These are phyloP conservation scores for Pleurotus giganteus DNA, from an alignment of 768 basidiomycete genomes.

Conservation along the genomic window DNA sequence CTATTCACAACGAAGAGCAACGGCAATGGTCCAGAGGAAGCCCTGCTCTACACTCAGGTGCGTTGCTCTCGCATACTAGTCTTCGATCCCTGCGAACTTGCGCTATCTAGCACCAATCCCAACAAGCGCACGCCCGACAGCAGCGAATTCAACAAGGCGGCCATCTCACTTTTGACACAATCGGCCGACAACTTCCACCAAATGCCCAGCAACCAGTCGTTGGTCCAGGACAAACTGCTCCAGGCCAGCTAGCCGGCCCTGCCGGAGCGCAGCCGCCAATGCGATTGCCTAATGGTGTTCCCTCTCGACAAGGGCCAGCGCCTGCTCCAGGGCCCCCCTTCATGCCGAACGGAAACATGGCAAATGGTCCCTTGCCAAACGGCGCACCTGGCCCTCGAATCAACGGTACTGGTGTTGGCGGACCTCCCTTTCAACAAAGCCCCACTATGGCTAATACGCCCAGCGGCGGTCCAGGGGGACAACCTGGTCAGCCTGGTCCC, in stretches of 20 bases:
- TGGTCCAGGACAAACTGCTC: slow-evolving; percentile 11
- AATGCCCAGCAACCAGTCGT: slow-evolving; percentile 17
- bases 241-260: slow-evolving; percentile 1
- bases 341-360: not conserved
- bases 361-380: not conserved
- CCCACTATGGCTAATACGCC: slow-evolving; percentile 8
- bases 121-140: slow-evolving; percentile 14
- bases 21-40: slow-evolving; percentile 64
- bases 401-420: not conserved
- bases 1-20: slow-evolving; percentile 80
- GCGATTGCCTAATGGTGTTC: slow-evolving; percentile 1
- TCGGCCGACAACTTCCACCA: slow-evolving; percentile 14
- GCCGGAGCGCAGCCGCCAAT: not conserved
- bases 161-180: slow-evolving; percentile 1
- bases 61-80: slow-evolving; percentile 20
- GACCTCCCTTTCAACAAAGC: slow-evolving; percentile 4
- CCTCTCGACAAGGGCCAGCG: not conserved
- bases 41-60: slow-evolving; percentile 69
- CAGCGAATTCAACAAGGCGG: slow-evolving; percentile 7
- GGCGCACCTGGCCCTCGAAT: not conserved
- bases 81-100: slow-evolving; percentile 15
- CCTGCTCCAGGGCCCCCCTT: not conserved
- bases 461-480: slow-evolving; percentile 4
- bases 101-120: slow-evolving; percentile 24
- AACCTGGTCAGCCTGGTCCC: slow-evolving; percentile 12